Base-by-base conservation (phyloP, 2,329 filamentous ascomycete genomes). In the Ilyonectria destructans region DNA sequence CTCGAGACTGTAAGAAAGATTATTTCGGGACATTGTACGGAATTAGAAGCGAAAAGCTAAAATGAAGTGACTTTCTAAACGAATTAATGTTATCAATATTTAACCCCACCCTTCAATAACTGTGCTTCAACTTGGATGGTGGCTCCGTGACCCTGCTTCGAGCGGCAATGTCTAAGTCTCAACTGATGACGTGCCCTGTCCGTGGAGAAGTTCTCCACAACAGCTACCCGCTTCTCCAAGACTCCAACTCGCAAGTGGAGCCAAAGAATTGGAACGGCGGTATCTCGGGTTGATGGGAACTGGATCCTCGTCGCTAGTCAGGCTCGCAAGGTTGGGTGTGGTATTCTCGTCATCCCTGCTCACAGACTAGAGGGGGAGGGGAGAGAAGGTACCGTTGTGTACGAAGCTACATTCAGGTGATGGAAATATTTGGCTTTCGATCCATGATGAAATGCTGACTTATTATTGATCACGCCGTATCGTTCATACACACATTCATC, bases 1-100 rank as follows among this genome's bases (percentile, higher is more conserved):
- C 7, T 65, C 73, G 35, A 76, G 71, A 67, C 60, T 77, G 46
- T 77, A 70, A 62, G 8, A 17, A 45, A 45, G 54, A 33, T 19
- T 26, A 43, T 19, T 19, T n/a, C 15, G 19, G 29, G 45, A 29
- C 6, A 40, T 64, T 23, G 46, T 35, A 58, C 21, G 45, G 46
- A 29, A 46, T 15, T 54, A 58, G 57, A 66, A 61, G 52, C 58
- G 12, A 37, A 54, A 35, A 58, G 52, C 48, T 49, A 13, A 61
- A 60, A 51, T 9, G 52, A 45, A 29, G 51, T 35, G 23, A 61
- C 33, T 52, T 46, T 56, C 23, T 29, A 23, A 45, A 29, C 21
- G 40, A 54, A 63, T 58, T 52, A 63, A 63, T 63, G 45, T 31
- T 45, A 51, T 40, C 54, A n/a, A 43, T 43, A 63, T 63, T 33